Evolutionary conservation across 371 early-diverging fungal species (phyloP), one percentile per base, ranked within the genome.

Genomic region (Funneliformis caledonium): DNA sequence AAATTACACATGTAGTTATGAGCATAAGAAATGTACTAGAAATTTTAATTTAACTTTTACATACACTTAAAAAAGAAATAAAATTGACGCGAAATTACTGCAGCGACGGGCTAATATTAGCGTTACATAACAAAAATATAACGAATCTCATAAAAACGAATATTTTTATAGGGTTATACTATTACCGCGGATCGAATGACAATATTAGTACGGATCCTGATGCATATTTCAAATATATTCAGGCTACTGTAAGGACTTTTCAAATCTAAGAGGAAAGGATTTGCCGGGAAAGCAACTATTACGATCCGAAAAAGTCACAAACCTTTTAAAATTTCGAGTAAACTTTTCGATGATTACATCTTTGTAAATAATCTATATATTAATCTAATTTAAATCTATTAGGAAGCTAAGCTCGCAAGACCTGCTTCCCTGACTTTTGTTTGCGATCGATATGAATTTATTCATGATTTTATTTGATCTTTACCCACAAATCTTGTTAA

Each of bases 191-290:
- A 0, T 92, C 98, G 0, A 92, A 97, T 64, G 98, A 97, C 83
- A 98, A 98, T 86, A 91, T 96, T 82, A 96, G 96, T 81, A 93
- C 96, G 82, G 98, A 98, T 81, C 91, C 95, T 10, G 94, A 96
- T 47, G 99, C 98, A 4, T 96, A 97, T 83, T 97, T 96, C 92
- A 97, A 97, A 88, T 99, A 98, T 85, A 99, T 99, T 80, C 97
- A 98, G 86, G 96, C 98, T 45, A 97, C 98, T 4, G 93, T 94
- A 82, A 90, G 92, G 60, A 95, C 96, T 47, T 97, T 97, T 10
- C 98, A 99, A 86, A 86, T 95, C 70, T 97, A 97, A 89, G 99
- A 98, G 85, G 98, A 99, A 87, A 93, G 98, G 65, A 95, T 99
- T 72, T 97, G 97, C 85, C 92, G 97, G 68, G 99, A 99, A 86